Evolutionary conservation across 768 basidiomycete species (phyloP), one percentile per base, ranked within the genome.

Genomic region (Fomitopsis pulvina): DNA sequence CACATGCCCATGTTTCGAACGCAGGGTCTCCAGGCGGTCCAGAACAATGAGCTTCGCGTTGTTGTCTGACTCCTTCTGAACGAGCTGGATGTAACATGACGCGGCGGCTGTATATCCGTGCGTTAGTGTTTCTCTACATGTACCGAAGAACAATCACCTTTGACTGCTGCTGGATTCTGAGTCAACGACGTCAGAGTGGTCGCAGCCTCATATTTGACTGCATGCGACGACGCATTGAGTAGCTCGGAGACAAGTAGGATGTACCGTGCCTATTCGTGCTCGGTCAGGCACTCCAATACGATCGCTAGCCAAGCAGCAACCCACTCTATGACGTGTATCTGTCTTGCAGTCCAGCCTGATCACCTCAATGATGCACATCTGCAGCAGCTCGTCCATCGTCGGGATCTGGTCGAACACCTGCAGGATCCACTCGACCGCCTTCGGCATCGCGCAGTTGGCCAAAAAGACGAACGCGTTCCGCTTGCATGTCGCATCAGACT

Each of bases 41-140:
- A 99, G 76, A 16, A 98, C 95, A 52, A 98, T 98, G 40, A 97
- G 79, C 68, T 97, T 98, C 67, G 97, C 95, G 59, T 99, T 99
- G 70, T 98, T 99, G 71, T 98, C 95, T 1, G 93, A 92, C 68
- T 98, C 95, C 69, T 94, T 95, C 65, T 87, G 76, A 52, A 93
- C 84, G 41, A 98, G 80, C 56, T 81, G 87, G 60, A 96, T 90
- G 55, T 95, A 83, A 56, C 80, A 87, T 8, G 84, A 80, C 3
- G 93, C 94, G 42, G 93, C 88, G 54, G 95, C 94, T 95, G 52
- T 30, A 30, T 16, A 18, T 3, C 18, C 34, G 42, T 21, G 55
- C 41, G 34, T 42, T 24, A 26, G 22, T 37, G 9, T 45, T n/a
- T n/a, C n/a, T n/a, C n/a, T 25, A 8, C 10, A 38, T 37, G 47